A percentile compares a stretch with the other conserved stretches of the same genome.
Evolutionary conservation across 495 filamentous ascomycete genomes (phyloP).

Genomic region (Margaritispora aquatica): DNA sequence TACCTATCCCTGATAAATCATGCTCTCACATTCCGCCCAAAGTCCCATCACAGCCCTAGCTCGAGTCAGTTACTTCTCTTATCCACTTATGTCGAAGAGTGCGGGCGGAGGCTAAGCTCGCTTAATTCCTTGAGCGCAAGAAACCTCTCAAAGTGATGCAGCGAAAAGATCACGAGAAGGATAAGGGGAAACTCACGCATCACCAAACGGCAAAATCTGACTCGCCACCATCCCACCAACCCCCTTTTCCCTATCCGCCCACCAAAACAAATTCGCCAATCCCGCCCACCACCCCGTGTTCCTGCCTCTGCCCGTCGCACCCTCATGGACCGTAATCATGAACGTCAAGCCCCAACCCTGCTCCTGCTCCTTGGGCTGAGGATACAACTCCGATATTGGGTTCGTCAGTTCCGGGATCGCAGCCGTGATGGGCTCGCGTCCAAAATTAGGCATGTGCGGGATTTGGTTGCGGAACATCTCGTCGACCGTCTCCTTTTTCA

Average conservation of each 20-base stretch:
- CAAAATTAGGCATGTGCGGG: constrained; percentile 44
- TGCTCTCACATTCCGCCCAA: neutral
- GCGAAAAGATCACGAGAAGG: too few relatives aligned
- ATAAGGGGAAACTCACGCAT: too few relatives aligned
- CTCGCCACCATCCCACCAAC: constrained; percentile 49
- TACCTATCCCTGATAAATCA: constrained; percentile 1
- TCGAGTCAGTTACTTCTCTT: too few relatives aligned
- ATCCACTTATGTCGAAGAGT: too few relatives aligned
- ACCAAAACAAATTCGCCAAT: constrained; percentile 56
- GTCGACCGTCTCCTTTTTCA: constrained; percentile 44
- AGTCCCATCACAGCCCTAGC: neutral
- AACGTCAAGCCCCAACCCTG: constrained; percentile 59
- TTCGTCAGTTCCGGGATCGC: constrained; percentile 48
- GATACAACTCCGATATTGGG: constrained; percentile 40
- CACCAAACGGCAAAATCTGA: constrained; percentile 53
- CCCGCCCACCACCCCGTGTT: constrained; percentile 53
- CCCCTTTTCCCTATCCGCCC: constrained; percentile 51
- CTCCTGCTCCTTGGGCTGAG: constrained; percentile 38
- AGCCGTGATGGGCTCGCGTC: constrained; percentile 33
- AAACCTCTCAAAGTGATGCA: too few relatives aligned
- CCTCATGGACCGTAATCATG: constrained; percentile 36
- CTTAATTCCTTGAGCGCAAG: too few relatives aligned
- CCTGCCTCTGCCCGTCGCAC: constrained; percentile 41
- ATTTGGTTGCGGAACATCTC: constrained; percentile 59
- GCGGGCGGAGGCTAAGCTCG: too few relatives aligned